Evolutionary conservation across 345 rosid species (phyloP).

Genomic region (Microthlaspi erraticum): DNA sequence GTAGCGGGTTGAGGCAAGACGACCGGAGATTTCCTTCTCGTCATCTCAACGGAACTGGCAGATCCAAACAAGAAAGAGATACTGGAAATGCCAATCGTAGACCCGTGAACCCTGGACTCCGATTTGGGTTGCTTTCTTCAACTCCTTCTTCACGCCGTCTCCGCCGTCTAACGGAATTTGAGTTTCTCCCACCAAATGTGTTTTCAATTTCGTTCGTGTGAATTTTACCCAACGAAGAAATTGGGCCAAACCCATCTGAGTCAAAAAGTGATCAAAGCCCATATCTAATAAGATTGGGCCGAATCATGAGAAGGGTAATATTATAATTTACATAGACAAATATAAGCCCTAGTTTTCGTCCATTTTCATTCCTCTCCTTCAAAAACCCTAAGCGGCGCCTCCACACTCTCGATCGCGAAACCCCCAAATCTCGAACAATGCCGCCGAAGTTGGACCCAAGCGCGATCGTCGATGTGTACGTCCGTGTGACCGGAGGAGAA

Average conservation of each 20-base stretch:
- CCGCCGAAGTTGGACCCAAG: constrained; percentile 66
- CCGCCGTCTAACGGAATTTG: not conserved
- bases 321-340: not conserved
- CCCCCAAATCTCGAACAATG: constrained; percentile 33
- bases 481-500: constrained; percentile 66
- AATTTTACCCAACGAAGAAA: not conserved
- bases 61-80: not conserved
- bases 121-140: constrained; percentile 1
- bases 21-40: constrained; percentile 42
- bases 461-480: constrained; percentile 61
- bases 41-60: constrained; percentile 46
- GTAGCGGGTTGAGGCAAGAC: constrained; percentile 34
- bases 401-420: constrained; percentile 10
- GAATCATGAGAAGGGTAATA: not conserved
- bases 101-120: constrained; percentile 6
- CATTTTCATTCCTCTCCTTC: constrained; percentile 8
- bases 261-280: constrained; percentile 4
- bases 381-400: constrained; percentile 38
- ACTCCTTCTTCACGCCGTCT: not conserved
- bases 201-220: not conserved
- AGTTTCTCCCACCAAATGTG: not conserved
- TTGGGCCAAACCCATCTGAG: not conserved
- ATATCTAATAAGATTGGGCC: constrained; percentile 2
- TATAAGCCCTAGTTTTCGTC: constrained; percentile 33
- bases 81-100: constrained; percentile 18